A percentile compares a stretch with the other conserved stretches of the same genome.
Conservation (phyloP, 257 asterid species). For the Solanum sitiens region DNA sequence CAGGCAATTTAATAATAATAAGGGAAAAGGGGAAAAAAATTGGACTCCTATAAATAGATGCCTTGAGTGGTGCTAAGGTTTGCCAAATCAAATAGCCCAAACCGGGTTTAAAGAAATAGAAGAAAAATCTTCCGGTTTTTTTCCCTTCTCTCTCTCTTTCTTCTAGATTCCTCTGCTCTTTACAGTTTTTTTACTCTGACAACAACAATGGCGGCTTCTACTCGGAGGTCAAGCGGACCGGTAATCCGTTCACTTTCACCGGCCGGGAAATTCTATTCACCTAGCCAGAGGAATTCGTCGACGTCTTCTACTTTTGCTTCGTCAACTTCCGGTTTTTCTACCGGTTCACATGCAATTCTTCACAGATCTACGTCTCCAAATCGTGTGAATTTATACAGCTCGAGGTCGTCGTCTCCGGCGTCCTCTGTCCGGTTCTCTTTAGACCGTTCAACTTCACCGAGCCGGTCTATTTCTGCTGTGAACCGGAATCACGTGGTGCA, state of each 20-base stretch:
- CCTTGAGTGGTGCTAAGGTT: conserved; percentile 20
- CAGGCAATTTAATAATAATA: neutral
- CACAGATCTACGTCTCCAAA: neutral
- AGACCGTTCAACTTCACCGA: conserved; percentile 11
- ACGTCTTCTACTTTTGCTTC: neutral
- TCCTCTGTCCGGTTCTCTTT: conserved; percentile 2
- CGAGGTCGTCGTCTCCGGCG: neutral
- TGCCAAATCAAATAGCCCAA: conserved; percentile 23
- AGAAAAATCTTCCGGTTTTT: neutral
- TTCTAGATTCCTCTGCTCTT: neutral
- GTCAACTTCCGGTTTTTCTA: neutral
- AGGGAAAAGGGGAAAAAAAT: neutral
- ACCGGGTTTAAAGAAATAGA: neutral
- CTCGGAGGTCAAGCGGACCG: neutral
- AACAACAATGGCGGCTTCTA: conserved; percentile 21
- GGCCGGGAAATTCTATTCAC: neutral
- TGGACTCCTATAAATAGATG: conserved; percentile 33
- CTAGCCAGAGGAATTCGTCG: neutral
- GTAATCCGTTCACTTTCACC: conserved; percentile 4
- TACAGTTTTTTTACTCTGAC: neutral
- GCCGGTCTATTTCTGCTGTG: conserved; percentile 21
- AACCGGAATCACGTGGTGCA: conserved; percentile 5
- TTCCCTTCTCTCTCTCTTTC: neutral
- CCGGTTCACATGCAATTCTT: neutral
- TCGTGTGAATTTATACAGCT: neutral